These are phyloP conservation scores for Phyllosticta citrichinensis DNA, from an alignment of 2,329 filamentous ascomycete species.

Conservation along the genomic window DNA sequence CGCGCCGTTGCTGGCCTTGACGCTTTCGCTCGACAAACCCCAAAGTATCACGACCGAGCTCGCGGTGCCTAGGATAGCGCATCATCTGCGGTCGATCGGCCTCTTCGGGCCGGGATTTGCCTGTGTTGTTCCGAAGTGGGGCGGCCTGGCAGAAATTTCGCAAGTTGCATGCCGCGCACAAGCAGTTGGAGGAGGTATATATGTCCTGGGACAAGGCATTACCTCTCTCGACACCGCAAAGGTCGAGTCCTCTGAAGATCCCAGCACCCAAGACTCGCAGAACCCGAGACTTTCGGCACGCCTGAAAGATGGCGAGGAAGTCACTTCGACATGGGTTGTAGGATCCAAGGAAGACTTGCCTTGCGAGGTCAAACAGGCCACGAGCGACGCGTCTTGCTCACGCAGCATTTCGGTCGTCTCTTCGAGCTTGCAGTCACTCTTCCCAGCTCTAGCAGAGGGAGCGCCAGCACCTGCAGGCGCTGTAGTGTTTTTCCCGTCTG, in stretches of 20 bases:
- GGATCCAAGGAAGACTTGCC: conserved; percentile 30
- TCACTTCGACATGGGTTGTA: conserved; percentile 48
- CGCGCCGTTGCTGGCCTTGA: conserved; percentile 57
- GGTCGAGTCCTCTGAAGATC: conserved; percentile 11
- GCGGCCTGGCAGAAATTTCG: conserved; percentile 75
- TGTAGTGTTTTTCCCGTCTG: conserved; percentile 55
- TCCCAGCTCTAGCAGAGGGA: conserved; percentile 62
- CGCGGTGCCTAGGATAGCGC: conserved; percentile 63
- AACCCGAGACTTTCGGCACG: conserved; percentile 22
- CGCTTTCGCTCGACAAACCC: conserved; percentile 54
- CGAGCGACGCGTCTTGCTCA: conserved; percentile 8
- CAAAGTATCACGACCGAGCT: conserved; percentile 51
- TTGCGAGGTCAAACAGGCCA: neutral
- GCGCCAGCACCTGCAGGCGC: conserved; percentile 65
- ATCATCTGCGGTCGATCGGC: conserved; percentile 78
- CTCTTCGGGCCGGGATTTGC: conserved; percentile 82
- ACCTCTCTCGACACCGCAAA: conserved; percentile 14
- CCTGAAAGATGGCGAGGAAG: conserved; percentile 48
- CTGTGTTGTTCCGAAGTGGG: conserved; percentile 86
- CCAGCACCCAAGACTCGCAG: conserved; percentile 22
- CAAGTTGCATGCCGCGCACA: conserved; percentile 86
- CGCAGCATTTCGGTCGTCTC: conserved; percentile 54
- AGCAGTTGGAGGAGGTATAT: conserved; percentile 83
- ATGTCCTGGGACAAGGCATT: conserved; percentile 70
- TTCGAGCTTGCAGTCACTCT: conserved; percentile 54